Evolutionary conservation across 768 basidiomycete genomes (phyloP), one percentile per base, ranked within the genome.

Genomic region (Saitozyma podzolica): DNA sequence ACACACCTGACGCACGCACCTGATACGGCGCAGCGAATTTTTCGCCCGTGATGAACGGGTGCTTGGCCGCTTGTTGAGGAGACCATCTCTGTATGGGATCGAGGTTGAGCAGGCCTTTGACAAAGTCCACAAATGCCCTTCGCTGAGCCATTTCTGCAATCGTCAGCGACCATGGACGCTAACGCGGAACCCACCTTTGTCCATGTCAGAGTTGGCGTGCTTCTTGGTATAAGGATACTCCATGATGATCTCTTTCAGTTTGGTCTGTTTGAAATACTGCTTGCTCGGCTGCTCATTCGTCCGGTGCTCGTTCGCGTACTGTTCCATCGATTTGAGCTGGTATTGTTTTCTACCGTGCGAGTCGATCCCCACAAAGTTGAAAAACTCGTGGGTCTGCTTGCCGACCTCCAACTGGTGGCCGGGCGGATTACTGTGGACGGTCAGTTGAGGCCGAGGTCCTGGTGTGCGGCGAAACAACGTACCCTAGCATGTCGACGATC

Each of bases 401-500:
- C 96, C 96, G 68, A 87, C 89, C 79, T 96, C 95, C 75, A 99
- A 84, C 87, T 98, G 92, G 80, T 91, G 90, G 58, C 85, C 80
- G 5, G 96, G 93, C 37, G 96, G 95, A 82, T 88, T 84, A 54
- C 94, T 96, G 76, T 13, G 29, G 29, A 29, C 9, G 13, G 16
- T 37, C 20, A 59, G 42, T 40, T 54, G 20, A 13, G 40, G 6
- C 9, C 40, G 10, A 29, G 29, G 29, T 5, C 29, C 43, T 50
- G 54, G n/a, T 47, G 8, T 37, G 5, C 16, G 16, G 16, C 4
- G 10, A 50, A 5, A 16, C 4, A 19, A 83, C 91, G 41, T 78
- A 95, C 93, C 96, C 96, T 29, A 99, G 86, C 93, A 98, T 97
- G 73, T 98, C 96, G 40, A 96, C 88, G 57, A 99, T 98, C 62